These are phyloP conservation scores for Nematocida ironsii DNA, from an alignment of 371 early-diverging fungal genomes.

Conservation along the genomic window DNA sequence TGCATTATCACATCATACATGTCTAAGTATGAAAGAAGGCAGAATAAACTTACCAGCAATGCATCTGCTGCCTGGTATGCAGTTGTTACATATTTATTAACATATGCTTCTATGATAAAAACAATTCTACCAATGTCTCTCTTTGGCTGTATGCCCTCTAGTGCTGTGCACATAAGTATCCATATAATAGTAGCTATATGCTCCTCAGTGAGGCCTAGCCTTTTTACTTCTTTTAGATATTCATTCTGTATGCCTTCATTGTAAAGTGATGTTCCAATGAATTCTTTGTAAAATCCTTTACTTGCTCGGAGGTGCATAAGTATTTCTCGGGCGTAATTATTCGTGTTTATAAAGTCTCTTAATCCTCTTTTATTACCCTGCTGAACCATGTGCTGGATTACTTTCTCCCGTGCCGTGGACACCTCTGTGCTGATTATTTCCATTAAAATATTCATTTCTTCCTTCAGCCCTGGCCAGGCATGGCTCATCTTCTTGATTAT, in stretches of 20 bases:
- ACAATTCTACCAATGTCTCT: background rate
- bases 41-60: slow-evolving; percentile 14
- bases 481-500: slow-evolving; percentile 21
- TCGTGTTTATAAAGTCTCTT: slow-evolving; percentile 15
- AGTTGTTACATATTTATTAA: background rate
- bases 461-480: slow-evolving; percentile 32
- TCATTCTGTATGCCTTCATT: slow-evolving; percentile 26
- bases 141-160: slow-evolving; percentile 10
- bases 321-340: slow-evolving; percentile 4
- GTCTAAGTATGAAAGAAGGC: slow-evolving; percentile 43
- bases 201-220: slow-evolving; percentile 3
- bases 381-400: slow-evolving; percentile 4
- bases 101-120: slow-evolving; percentile 42
- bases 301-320: background rate
- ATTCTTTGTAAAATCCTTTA: slow-evolving; percentile 20
- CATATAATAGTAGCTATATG: slow-evolving; percentile 23
- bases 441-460: slow-evolving; percentile 46
- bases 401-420: slow-evolving; percentile 35
- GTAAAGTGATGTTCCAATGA: slow-evolving; percentile 44
- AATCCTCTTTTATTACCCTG: background rate
- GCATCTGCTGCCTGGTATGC: slow-evolving; percentile 32
- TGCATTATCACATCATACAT: slow-evolving; percentile 21
- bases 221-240: slow-evolving; percentile 24
- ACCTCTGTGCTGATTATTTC: slow-evolving; percentile 49
- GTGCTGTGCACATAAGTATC: slow-evolving; percentile 7